These are phyloP conservation scores for Leccinum insolens DNA, from an alignment of 1,284 basidiomycete genomes.

Conservation along the genomic window DNA sequence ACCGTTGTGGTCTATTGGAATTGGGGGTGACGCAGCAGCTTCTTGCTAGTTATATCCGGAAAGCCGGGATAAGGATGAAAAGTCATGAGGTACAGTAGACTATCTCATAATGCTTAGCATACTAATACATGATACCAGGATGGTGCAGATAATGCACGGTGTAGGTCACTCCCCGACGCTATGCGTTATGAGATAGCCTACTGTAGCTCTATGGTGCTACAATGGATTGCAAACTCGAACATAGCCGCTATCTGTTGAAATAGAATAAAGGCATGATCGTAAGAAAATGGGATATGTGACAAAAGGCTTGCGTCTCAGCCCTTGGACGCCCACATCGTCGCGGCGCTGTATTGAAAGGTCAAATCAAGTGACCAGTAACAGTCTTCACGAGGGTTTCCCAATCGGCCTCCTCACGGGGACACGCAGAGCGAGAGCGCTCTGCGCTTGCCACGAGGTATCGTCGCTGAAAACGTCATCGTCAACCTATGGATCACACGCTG, in stretches of 20 bases:
- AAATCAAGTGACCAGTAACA: no score
- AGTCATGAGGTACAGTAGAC: background rate
- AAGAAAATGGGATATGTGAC: background rate
- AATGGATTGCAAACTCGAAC: background rate
- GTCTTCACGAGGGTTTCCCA: slow-evolving; percentile 16
- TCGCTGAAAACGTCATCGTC: slow-evolving; percentile 9
- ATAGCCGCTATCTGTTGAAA: background rate
- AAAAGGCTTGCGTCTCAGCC: background rate
- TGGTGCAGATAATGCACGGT: no score
- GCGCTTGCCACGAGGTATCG: slow-evolving; percentile 3
- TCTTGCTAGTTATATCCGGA: slow-evolving; percentile 25
- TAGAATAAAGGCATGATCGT: background rate
- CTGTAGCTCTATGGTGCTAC: no score
- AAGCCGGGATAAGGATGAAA: slow-evolving; percentile 2
- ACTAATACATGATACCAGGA: no score
- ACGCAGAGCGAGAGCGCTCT: slow-evolving; percentile 15
- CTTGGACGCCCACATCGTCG: background rate
- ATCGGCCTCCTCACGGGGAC: slow-evolving; percentile 13
- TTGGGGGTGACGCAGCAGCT: slow-evolving; percentile 6
- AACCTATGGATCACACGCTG: background rate
- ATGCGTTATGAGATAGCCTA: no score
- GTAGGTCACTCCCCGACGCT: no score
- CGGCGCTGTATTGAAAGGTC: background rate
- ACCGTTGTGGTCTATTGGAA: background rate
- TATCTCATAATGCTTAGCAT: no score